These are phyloP conservation scores for Antitrichia curtipendula DNA, from an alignment of 225 moss, liverwort and hornwort genomes.

Conservation along the genomic window DNA sequence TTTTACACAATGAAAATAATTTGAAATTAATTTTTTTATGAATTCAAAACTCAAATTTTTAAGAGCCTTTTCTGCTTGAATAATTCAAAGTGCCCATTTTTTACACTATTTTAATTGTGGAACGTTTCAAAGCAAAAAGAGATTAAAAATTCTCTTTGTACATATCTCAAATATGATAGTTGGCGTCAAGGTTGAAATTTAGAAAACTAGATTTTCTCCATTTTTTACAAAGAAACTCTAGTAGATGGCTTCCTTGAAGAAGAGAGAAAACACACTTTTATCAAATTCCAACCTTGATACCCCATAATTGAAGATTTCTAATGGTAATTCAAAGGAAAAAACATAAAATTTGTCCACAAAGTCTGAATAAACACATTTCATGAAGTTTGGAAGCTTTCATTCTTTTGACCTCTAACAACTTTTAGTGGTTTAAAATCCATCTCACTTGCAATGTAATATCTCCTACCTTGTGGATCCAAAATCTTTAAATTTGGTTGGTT, in stretches of 20 bases:
- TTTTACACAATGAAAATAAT: neutral
- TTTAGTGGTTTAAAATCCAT: neutral
- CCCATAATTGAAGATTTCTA: neutral
- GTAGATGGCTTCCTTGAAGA: neutral
- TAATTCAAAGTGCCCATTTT: neutral
- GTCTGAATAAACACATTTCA: neutral
- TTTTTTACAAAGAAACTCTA: accelerated
- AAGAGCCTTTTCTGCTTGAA: neutral
- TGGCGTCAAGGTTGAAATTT: accelerated
- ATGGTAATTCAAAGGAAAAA: accelerated
- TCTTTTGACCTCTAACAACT: neutral
- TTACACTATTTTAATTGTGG: neutral
- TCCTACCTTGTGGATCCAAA: neutral
- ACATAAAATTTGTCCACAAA: neutral
- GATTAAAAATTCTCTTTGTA: neutral
- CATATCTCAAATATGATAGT: neutral
- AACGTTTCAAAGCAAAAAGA: neutral
- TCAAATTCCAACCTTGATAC: neutral
- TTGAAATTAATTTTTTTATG: neutral
- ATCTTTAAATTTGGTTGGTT: neutral
- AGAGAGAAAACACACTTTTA: accelerated
- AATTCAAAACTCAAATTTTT: neutral
- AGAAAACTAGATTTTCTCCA: neutral
- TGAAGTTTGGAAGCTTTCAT: neutral
- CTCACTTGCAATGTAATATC: neutral